Evolutionary conservation across 1,139 yeast species (phyloP), one percentile per base, ranked within the genome.

Genomic region (Chernovozyma aurita): DNA sequence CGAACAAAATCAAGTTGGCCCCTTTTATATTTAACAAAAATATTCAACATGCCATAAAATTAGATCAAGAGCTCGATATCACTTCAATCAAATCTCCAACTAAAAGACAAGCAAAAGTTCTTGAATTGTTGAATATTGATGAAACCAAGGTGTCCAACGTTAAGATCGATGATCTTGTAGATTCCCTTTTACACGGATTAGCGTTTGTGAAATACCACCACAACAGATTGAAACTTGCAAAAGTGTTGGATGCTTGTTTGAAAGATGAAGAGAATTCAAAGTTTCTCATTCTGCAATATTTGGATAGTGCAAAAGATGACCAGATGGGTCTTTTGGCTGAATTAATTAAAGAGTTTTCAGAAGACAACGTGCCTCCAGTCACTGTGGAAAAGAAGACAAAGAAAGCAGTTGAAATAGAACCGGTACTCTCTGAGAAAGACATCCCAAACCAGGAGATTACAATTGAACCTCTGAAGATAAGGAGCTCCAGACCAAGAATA

Each of bases 111-210:
- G 20, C 15, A n/a, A 32, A 37, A 18, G 15, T 37, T 4, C 28
- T 33, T 14, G 11, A 33, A 8, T 18, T 33, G 13, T 27, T 37
- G 11, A 20, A 26, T 8, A 15, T 37, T 21, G 40, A 37, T 22
- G 35, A 29, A 8, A 7, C 27, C 7, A 22, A 13, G 7, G 28
- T 37, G 12, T 18, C 40, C 9, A 35, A 32, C 26, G 15, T 26
- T 12, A 48, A 48, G 32, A 39, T 42, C 14, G 52, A 48, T 25
- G 52, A 48, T 36, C 40, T 48, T 40, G 42, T 47, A 7, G 52
- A 48, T 30, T 41, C 48, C n/a, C 32, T 46, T 21, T 36, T 48
- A n/a, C 48, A 48, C 34, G 48, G 39, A 17, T 24, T 46, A 15
- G 40, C 44, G 12, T 33, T 29, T 22, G 41, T 42, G 7, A 38